Evolutionary conservation across 176 grass and related monocot genomes (phyloP).

Genomic region (Puccinellia tenuiflora): DNA sequence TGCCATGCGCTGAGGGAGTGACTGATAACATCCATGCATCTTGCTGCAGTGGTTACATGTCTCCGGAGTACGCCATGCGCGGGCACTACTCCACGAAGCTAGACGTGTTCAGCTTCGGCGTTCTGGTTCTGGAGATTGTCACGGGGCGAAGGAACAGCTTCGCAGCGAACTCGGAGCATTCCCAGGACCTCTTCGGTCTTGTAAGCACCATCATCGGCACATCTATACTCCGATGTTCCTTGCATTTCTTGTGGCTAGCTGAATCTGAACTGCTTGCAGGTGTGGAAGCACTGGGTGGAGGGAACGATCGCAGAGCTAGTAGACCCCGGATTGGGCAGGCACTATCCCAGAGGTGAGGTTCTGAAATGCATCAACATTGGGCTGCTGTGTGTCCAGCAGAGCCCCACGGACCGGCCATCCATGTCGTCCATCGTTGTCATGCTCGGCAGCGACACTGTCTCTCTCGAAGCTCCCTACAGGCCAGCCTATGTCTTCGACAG

Average conservation of each 20-base stretch:
- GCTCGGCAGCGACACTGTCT: neutral
- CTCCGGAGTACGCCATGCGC: constrained; percentile 36
- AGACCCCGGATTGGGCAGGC: constrained; percentile 23
- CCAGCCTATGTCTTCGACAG: neutral
- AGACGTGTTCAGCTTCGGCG: constrained; percentile 38
- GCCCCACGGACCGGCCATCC: constrained; percentile 8
- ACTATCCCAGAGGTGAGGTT: constrained; percentile 8
- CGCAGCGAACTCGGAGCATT: neutral
- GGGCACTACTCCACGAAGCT: constrained; percentile 34
- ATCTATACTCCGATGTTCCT: neutral
- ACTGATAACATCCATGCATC: neutral
- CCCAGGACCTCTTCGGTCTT: constrained; percentile 5
- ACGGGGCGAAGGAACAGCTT: constrained; percentile 24
- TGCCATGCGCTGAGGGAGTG: neutral
- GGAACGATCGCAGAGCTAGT: constrained; percentile 18
- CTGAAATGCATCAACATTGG: constrained; percentile 34
- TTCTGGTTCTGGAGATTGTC: constrained; percentile 18
- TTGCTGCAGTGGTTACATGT: neutral
- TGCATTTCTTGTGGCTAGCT: neutral
- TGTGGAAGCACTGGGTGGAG: constrained; percentile 40
- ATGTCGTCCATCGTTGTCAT: constrained; percentile 23
- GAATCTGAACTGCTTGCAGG: neutral
- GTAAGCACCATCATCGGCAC: neutral
- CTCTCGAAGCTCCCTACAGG: neutral
- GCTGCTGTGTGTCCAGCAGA: constrained; percentile 44